A percentile compares a stretch with the other conserved stretches of the same genome.
Conservation (phyloP, 139 green algal species). For the Gonium pectorale region DNA sequence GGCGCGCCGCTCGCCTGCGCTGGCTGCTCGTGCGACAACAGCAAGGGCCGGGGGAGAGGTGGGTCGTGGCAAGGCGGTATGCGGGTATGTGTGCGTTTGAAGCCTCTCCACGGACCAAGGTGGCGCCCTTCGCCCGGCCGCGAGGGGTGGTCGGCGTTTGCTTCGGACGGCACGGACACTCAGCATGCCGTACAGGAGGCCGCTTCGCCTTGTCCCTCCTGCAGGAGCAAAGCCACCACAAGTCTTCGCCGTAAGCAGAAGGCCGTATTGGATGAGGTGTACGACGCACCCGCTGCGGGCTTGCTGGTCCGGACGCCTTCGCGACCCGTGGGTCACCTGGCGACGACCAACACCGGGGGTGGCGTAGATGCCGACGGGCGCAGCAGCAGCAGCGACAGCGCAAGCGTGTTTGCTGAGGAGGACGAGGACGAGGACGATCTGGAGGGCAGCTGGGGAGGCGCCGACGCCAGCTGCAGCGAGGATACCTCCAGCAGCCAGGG, state of each 20-base stretch:
- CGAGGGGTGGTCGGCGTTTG: too few species aligned
- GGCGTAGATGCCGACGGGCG: background rate
- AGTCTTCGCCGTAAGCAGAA: conserved; percentile 32
- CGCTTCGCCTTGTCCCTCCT: too few species aligned
- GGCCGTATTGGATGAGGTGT: conserved; percentile 41
- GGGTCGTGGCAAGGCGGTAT: too few species aligned
- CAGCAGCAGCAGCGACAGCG: background rate
- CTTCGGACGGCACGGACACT: too few species aligned
- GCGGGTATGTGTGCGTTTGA: too few species aligned
- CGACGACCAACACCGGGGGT: background rate
- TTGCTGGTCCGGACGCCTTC: background rate
- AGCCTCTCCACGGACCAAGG: too few species aligned
- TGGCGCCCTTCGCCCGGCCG: too few species aligned
- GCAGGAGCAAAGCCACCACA: too few species aligned
- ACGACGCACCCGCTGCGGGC: background rate
- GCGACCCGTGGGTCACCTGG: background rate
- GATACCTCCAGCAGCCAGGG: too few species aligned
- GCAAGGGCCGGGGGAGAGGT: background rate
- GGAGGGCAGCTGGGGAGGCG: too few species aligned
- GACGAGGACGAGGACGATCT: background rate
- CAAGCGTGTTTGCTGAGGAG: background rate
- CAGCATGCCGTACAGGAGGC: too few species aligned
- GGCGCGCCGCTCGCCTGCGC: background rate
- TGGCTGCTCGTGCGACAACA: conserved; percentile 4
- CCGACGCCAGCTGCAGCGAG: too few species aligned